Percentiles rank a stretch among this genome's conserved stretches.
phyloP scores from a whole-genome alignment of 805 yeast genomes.

The Teunomyces kruisii region DNA sequence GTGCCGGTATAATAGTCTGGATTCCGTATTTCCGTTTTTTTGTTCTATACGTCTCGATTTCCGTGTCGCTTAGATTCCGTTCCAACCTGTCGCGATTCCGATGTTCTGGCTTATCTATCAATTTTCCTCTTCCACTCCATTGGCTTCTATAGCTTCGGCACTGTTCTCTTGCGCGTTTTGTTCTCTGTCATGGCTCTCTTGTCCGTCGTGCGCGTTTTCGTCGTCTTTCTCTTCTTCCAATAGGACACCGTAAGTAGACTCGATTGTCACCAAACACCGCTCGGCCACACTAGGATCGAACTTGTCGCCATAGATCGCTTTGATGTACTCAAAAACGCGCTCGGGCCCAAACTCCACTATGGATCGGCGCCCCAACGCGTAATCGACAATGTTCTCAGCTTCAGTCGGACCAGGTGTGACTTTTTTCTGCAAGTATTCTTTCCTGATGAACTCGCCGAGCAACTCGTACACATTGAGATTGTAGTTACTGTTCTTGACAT shows the following conservation, averaged over 20 bases:
- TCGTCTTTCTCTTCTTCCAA: slow-evolving; percentile 9
- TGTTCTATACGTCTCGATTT: too few species aligned
- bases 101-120: too few species aligned
- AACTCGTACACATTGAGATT: slow-evolving; percentile 19
- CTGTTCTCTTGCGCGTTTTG: too few species aligned
- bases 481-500: slow-evolving; percentile 9
- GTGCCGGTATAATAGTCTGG: too few species aligned
- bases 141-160: too few species aligned
- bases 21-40: too few species aligned
- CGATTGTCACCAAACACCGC: slow-evolving; percentile 22
- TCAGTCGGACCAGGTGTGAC: slow-evolving; percentile 9
- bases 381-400: slow-evolving; percentile 19
- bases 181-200: too few species aligned
- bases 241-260: slow-evolving; percentile 22
- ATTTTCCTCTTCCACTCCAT: too few species aligned
- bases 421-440: slow-evolving; percentile 28
- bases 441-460: slow-evolving; percentile 25
- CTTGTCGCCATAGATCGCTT: slow-evolving; percentile 21
- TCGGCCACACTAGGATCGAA: slow-evolving; percentile 20
- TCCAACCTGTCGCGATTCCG: too few species aligned
- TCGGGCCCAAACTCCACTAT: slow-evolving; percentile 32
- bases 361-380: slow-evolving; percentile 32
- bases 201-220: background rate
- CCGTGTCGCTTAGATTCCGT: too few species aligned
- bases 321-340: slow-evolving; percentile 25